These are phyloP conservation scores for Trametes elegans DNA, from an alignment of 768 basidiomycete species.

Conservation along the genomic window DNA sequence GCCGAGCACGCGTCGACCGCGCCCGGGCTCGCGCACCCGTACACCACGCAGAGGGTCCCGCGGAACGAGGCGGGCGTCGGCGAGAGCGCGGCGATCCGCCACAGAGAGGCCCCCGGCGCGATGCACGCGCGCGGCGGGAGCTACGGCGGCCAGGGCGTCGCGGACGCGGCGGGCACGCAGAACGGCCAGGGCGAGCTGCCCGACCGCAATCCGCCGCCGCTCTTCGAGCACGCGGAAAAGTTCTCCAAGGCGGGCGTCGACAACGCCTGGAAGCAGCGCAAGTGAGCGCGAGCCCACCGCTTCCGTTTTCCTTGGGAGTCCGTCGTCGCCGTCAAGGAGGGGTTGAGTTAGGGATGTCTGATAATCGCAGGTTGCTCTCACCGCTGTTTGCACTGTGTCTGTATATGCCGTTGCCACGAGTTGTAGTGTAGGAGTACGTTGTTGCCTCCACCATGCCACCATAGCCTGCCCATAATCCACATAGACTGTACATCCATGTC, in stretches of 20 bases:
- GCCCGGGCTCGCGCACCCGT: slow-evolving; percentile 41
- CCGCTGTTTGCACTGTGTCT: slow-evolving; percentile 11
- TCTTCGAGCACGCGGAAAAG: slow-evolving; percentile 40
- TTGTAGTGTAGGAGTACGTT: slow-evolving; percentile 17
- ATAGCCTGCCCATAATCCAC: slow-evolving; percentile 8
- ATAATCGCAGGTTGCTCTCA: slow-evolving; percentile 18
- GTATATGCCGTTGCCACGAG: slow-evolving; percentile 1
- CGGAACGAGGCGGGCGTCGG: slow-evolving; percentile 45
- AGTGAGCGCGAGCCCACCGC: slow-evolving; percentile 18
- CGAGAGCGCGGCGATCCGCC: slow-evolving; percentile 46
- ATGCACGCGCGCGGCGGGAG: slow-evolving; percentile 44
- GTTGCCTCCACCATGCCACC: not conserved
- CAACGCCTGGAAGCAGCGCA: slow-evolving; percentile 49
- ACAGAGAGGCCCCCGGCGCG: slow-evolving; percentile 42
- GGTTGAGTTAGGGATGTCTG: slow-evolving; percentile 9
- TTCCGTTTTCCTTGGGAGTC: not conserved
- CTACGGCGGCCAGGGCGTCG: slow-evolving; percentile 41
- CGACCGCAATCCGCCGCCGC: slow-evolving; percentile 48
- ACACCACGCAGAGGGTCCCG: slow-evolving; percentile 41
- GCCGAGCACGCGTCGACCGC: slow-evolving; percentile 41
- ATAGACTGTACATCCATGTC: slow-evolving; percentile 20
- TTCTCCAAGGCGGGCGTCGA: slow-evolving; percentile 47
- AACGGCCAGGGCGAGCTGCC: slow-evolving; percentile 38
- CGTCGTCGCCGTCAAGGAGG: not conserved
- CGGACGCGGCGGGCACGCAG: slow-evolving; percentile 41